Percentiles rank a stretch among this genome's conserved stretches.
Evolutionary conservation across 2,329 filamentous ascomycete species (phyloP).

Genomic region (Verruconis gallopava): DNA sequence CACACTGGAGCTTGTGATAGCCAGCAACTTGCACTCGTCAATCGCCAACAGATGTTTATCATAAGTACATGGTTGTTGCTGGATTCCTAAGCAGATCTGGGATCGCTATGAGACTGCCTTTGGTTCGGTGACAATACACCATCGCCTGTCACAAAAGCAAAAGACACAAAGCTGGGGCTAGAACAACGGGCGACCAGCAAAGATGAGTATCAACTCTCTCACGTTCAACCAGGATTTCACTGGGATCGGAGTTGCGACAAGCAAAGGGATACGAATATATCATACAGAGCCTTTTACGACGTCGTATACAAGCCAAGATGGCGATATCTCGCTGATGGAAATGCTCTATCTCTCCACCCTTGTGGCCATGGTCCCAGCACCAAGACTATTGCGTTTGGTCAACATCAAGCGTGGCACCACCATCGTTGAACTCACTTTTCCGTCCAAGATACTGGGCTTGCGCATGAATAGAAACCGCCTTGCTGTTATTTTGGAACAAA

Average conservation of each 20-base stretch:
- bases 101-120: too few relatives aligned
- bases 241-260: slow-evolving; percentile 92
- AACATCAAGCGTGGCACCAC: slow-evolving; percentile 88
- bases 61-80: too few relatives aligned
- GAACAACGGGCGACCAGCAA: too few relatives aligned
- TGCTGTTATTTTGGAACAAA: slow-evolving; percentile 84
- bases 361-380: slow-evolving; percentile 84
- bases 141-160: too few relatives aligned
- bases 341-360: slow-evolving; percentile 98
- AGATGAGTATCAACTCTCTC: slow-evolving; percentile 85
- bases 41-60: too few relatives aligned
- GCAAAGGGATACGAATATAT: slow-evolving; percentile 90
- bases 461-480: slow-evolving; percentile 88
- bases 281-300: slow-evolving; percentile 93
- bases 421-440: slow-evolving; percentile 97
- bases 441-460: slow-evolving; percentile 87
- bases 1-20: too few relatives aligned
- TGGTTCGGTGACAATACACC: too few relatives aligned
- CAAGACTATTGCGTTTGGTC: slow-evolving; percentile 83
- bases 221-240: slow-evolving; percentile 99
- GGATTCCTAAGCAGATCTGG: too few relatives aligned
- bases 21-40: too few relatives aligned
- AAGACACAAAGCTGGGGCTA: too few relatives aligned
- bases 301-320: slow-evolving; percentile 87
- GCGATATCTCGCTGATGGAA: slow-evolving; percentile 90